These are phyloP conservation scores for Hanseniaspora taiwanica DNA, from an alignment of 805 yeast genomes.

Conservation along the genomic window DNA sequence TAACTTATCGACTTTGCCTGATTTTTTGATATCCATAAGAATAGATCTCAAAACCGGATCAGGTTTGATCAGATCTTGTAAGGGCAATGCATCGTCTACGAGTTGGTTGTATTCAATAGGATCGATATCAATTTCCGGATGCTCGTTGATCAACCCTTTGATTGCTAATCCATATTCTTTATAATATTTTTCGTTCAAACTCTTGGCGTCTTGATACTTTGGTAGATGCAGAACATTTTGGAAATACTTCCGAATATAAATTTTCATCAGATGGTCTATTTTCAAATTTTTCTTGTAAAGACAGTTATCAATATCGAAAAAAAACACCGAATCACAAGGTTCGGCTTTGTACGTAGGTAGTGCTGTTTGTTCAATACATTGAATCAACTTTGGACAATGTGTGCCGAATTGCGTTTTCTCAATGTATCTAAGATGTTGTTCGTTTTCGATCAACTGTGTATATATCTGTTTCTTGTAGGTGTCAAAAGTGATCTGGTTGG, in stretches of 20 bases:
- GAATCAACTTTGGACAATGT: background rate
- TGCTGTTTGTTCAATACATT: too few relatives aligned
- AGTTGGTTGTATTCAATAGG: constrained; percentile 78
- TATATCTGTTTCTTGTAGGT: background rate
- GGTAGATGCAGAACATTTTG: constrained; percentile 44
- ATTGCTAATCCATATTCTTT: constrained; percentile 83
- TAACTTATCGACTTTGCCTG: constrained; percentile 49
- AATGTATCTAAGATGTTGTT: background rate
- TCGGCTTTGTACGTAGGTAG: constrained; percentile 16
- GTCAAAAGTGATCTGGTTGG: background rate
- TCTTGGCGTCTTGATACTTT: constrained; percentile 55
- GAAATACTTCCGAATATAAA: constrained; percentile 71
- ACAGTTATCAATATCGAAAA: constrained; percentile 91
- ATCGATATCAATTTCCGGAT: constrained; percentile 40
- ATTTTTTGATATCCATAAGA: constrained; percentile 29
- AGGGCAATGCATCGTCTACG: constrained; percentile 87
- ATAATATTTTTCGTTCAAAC: constrained; percentile 63
- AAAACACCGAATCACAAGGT: constrained; percentile 35
- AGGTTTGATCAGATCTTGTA: constrained; percentile 63
- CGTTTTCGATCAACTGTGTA: background rate
- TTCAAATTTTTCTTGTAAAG: constrained; percentile 60
- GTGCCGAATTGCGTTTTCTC: constrained; percentile 1
- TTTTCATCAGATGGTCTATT: constrained; percentile 82
- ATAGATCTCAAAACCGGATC: constrained; percentile 39
- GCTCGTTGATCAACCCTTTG: constrained; percentile 61